phyloP scores from a whole-genome alignment of 1,139 yeast species.

The Eremothecium sinecaudum region DNA sequence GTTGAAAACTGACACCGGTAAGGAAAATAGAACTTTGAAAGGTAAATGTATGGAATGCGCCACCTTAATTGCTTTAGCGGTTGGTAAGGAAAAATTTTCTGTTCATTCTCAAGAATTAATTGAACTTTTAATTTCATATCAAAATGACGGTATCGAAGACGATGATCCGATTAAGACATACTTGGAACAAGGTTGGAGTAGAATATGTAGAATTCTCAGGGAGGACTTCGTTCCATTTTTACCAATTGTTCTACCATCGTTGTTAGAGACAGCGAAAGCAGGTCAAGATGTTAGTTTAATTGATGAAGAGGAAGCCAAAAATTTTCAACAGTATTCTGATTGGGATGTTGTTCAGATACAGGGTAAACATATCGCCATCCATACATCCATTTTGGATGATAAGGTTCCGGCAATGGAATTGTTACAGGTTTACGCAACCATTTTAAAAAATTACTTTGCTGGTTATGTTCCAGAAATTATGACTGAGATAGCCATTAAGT shows the following conservation, averaged over 20 bases:
- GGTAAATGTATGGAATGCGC: constrained; percentile 96
- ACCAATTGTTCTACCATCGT: constrained; percentile 82
- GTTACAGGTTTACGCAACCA: constrained; percentile 77
- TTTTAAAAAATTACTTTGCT: constrained; percentile 70
- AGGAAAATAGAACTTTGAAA: constrained; percentile 68
- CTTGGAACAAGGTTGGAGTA: constrained; percentile 93
- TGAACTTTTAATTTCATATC: constrained; percentile 64
- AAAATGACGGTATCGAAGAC: constrained; percentile 42
- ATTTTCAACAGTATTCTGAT: constrained; percentile 73
- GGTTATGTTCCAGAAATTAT: constrained; percentile 77
- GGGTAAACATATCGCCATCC: constrained; percentile 91
- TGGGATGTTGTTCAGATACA: constrained; percentile 91
- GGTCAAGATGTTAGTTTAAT: constrained; percentile 81
- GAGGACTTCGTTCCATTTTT: constrained; percentile 79
- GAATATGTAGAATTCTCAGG: constrained; percentile 80
- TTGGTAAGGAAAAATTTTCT: constrained; percentile 80
- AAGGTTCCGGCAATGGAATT: constrained; percentile 88
- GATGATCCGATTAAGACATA: constrained; percentile 86
- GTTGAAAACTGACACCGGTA: constrained; percentile 67
- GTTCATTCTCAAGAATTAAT: constrained; percentile 71
- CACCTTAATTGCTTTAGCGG: constrained; percentile 91
- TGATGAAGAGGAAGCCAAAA: constrained; percentile 83
- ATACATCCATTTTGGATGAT: constrained; percentile 84
- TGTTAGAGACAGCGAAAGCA: constrained; percentile 75
- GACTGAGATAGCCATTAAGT: constrained; percentile 74